Base-by-base conservation (phyloP, 2,329 filamentous ascomycete genomes). In the Juglanconis oblonga region DNA sequence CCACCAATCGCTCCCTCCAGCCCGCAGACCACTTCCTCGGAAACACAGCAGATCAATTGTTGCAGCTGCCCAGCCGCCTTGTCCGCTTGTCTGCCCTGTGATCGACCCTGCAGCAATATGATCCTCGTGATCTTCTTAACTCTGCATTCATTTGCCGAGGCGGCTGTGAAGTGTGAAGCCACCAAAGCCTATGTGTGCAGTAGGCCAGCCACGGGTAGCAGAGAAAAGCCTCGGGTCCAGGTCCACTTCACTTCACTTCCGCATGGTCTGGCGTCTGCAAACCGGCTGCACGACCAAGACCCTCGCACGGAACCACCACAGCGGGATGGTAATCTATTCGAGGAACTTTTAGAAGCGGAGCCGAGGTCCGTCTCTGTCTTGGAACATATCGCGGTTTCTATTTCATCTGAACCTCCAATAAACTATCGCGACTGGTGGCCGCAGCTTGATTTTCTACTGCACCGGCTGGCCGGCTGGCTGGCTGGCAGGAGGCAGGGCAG, bases 401-500 rank as follows among this genome's bases (percentile, higher is more conserved):
- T 49, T 60, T 62, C 60, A 50, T 60, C 60, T 45, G 49, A 60
- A 57, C 35, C 11, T 11, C 5, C 24, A 17, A 31, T 29, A 1
- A 7, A 42, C 40, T 49, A 54, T 42, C 50, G 57, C 60, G 57
- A 59, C 57, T 56, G 52, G 57, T 10, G 14, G n/a, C 17, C 5
- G n/a, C 44, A 17, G 44, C 17, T 38, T 57, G 13, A 33, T 52
- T 42, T 50, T 24, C 36, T 24, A 24, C 38, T 14, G 4, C 4
- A 14, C 6, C 6, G 10, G 11, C 11, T 42, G 4, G 38, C 38
- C 11, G 6, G 10, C n/a, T 33, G 33, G 17, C 32, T 29, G 24
- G 14, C 42, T 31, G 17, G 13, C 13, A 33, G 38, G 9, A 8
- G 17, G 31, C 44, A 38, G 13, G 29, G 31, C 45, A 24, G 10